Evolutionary conservation across 78 protist genomes (phyloP), one percentile per base, ranked within the genome.

Genomic region (Dictyostelium intermedium): DNA sequence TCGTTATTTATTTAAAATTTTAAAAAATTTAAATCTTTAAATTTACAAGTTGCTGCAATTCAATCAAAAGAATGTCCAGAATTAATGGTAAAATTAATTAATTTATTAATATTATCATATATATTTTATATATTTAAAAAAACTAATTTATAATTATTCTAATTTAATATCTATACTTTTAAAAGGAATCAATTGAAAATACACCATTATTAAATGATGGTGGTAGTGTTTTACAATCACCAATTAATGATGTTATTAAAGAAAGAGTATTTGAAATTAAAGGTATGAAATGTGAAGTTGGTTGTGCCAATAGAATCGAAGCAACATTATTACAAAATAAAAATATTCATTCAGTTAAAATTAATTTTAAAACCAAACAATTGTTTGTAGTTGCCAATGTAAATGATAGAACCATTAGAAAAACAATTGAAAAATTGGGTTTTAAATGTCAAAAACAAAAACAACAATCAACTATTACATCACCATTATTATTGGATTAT

Each of bases 61-160:
- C 94, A 89, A 80, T 80, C 94, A 16, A 89, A 80, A 69, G 85
- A 89, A 70, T 89, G 94, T 69, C 94, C 94, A 47, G 32, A 27
- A 34, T 35, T 60, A 56, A 82, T 82, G 53, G 70, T 80, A 47
- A 45, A 8, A 34, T 3, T 77, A 45, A 14, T 27, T 66, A 20
- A 25, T 45, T 37, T 11, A 25, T 18, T 41, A 9, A 25, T 77
- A 43, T 25, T 32, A 5, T 45, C n/a, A n/a, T n/a, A n/a, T n/a
- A n/a, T n/a, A n/a, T 77, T 9, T 45, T 77, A 43, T 41, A 41
- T 37, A 77, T 30, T 41, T 10, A 5, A 32, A 20, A 27, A 8
- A 47, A 47, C n/a, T n/a, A n/a, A n/a, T n/a, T n/a, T n/a, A n/a
- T n/a, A n/a, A n/a, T n/a, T n/a, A 7, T 27, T 61, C 18, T 74